phyloP scores from a whole-genome alignment of 1,284 basidiomycete species.

The Cryptococcus deneoformans region DNA sequence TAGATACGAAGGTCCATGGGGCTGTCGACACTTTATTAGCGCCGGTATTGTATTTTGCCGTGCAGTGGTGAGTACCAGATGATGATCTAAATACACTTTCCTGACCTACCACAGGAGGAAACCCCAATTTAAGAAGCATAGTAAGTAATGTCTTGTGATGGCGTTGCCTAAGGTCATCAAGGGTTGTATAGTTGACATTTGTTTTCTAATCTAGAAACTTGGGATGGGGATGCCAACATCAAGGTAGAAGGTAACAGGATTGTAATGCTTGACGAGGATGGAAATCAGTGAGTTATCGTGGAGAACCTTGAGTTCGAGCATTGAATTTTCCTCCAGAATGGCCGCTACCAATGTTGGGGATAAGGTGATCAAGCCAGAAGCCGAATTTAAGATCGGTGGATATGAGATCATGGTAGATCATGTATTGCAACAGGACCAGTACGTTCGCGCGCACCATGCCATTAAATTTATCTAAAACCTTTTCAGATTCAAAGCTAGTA shows the following conservation, averaged over 20 bases:
- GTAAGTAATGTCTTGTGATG: conserved; percentile 37
- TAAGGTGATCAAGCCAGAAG: conserved; percentile 20
- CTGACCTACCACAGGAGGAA: conserved; percentile 38
- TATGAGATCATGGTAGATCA: conserved; percentile 59
- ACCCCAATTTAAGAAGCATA: conserved; percentile 45
- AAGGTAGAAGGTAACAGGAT: conserved; percentile 58
- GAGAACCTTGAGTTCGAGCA: neutral
- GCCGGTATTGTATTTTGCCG: conserved; percentile 31
- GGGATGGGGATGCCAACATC: conserved; percentile 53
- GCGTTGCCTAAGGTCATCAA: neutral
- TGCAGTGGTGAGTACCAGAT: conserved; percentile 41
- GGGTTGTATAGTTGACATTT: neutral
- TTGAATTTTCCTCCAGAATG: conserved; percentile 22
- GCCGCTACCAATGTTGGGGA: conserved; percentile 25
- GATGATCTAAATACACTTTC: neutral
- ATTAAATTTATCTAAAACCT: neutral
- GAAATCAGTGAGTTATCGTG: conserved; percentile 34
- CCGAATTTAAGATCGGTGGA: conserved; percentile 59
- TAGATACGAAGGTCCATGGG: conserved; percentile 25
- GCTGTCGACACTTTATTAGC: conserved; percentile 3
- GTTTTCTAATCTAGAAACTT: conserved; percentile 38
- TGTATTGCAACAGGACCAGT: conserved; percentile 30
- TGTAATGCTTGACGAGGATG: conserved; percentile 52
- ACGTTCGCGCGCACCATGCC: conserved; percentile 11
- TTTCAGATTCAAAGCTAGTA: conserved; percentile 26